These are phyloP conservation scores for Orobanche coerulescens DNA, from an alignment of 257 asterid genomes.

Conservation along the genomic window DNA sequence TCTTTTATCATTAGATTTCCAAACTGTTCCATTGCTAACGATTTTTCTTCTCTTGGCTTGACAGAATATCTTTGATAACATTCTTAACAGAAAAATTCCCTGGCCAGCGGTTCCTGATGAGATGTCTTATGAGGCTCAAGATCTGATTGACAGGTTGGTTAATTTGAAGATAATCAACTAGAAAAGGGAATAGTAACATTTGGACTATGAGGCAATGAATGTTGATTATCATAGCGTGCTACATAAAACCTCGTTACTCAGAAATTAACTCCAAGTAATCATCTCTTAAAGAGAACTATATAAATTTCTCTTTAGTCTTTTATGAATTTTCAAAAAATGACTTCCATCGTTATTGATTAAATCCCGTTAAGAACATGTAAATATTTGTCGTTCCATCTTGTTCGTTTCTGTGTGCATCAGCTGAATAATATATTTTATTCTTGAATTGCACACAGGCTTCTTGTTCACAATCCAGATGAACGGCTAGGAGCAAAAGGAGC, in stretches of 20 bases:
- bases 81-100: constrained; percentile 76
- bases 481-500: constrained; percentile 93
- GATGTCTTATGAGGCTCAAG: constrained; percentile 74
- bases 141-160: constrained; percentile 77
- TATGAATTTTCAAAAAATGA: constrained; percentile 11
- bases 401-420: constrained; percentile 11
- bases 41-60: constrained; percentile 23
- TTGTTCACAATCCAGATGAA: constrained; percentile 68
- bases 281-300: not conserved
- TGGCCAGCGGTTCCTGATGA: constrained; percentile 83
- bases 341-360: constrained; percentile 7
- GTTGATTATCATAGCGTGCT: constrained; percentile 17
- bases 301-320: constrained; percentile 3
- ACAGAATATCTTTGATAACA: constrained; percentile 80
- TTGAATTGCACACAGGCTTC: constrained; percentile 50
- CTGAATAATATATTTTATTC: constrained; percentile 22
- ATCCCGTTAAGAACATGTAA: constrained; percentile 5
- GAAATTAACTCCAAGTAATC: not conserved
- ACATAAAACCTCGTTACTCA: constrained; percentile 6
- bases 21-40: constrained; percentile 8
- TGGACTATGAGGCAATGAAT: constrained; percentile 3
- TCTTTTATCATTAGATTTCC: not conserved
- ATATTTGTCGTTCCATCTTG: not conserved
- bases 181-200: not conserved
- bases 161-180: constrained; percentile 10